These are phyloP conservation scores for Apiotrichum laibachii DNA, from an alignment of 1,284 basidiomycete species.

Conservation along the genomic window DNA sequence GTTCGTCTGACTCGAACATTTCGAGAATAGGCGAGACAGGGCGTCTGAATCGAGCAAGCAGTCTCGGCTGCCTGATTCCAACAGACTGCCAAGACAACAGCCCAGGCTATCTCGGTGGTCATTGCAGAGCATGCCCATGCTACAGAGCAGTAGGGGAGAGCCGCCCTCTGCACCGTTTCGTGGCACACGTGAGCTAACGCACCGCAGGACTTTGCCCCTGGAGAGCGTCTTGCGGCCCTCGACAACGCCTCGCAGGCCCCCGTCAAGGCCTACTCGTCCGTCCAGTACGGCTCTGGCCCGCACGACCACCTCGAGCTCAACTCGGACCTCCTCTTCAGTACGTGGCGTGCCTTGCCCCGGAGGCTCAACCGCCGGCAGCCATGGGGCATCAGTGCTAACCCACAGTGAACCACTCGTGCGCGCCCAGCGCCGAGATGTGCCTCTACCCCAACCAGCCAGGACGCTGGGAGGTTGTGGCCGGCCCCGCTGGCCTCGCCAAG, in stretches of 20 bases:
- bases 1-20: background rate
- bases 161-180: too few relatives aligned
- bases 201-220: constrained; percentile 40
- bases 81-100: too few relatives aligned
- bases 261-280: constrained; percentile 51
- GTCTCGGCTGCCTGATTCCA: too few relatives aligned
- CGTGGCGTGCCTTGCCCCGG: constrained; percentile 4
- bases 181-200: background rate
- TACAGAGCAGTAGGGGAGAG: too few relatives aligned
- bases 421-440: constrained; percentile 61
- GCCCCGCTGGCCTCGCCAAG: constrained; percentile 37
- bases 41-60: background rate
- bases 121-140: too few relatives aligned
- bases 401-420: constrained; percentile 66
- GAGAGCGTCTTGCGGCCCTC: constrained; percentile 35
- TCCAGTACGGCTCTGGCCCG: constrained; percentile 52
- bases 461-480: constrained; percentile 54
- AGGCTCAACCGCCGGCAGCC: background rate
- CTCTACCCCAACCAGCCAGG: constrained; percentile 54
- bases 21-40: background rate
- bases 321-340: constrained; percentile 62
- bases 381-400: background rate
- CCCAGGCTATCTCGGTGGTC: too few relatives aligned
- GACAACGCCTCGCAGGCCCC: constrained; percentile 41
- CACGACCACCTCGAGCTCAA: constrained; percentile 62